Base-by-base conservation (phyloP, 2,329 filamentous ascomycete genomes). In the Arthrobotrys musiformis region DNA sequence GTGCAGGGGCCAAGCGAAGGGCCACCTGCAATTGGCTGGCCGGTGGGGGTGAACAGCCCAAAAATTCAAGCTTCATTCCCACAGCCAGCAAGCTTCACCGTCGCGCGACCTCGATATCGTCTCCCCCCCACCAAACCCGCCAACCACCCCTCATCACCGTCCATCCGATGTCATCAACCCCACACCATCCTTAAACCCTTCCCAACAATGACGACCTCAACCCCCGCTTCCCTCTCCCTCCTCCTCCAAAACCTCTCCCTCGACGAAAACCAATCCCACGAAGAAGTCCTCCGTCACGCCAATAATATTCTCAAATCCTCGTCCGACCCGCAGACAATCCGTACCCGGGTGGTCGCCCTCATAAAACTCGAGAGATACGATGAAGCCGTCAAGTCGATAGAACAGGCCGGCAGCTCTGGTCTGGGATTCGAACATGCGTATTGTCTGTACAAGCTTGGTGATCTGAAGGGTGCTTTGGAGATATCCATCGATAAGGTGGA, bases 291-390 rank as follows among this genome's bases (percentile, higher is more conserved):
- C 74, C 86, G 88, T 82, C 86, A 88, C 61, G 87, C 89, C 81
- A 89, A 89, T 81, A 87, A 88, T 46, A 87, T 89, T 60, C 84
- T 91, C 78, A 89, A 86, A 69, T 88, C 89, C 79, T 90, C 90
- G 81, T 83, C 83, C 64, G 87, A 90, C 79, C 74, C 87, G 50
- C 85, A 88, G 44, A 90, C 90, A 64, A 89, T 91, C 40, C 90
- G 91, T 82, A 90, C 90, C 37, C 90, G 91, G 77, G 87, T 91
- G 13, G 88, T 94, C 50, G 92, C 92, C 22, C 87, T 95, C 19
- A 86, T 95, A 79, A 93, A 93, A 82, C 88, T 95, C 80, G 93
- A 95, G 83, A 91, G 92, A 73, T 95, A 91, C 83, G 89, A 92
- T 70, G 92, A 95, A 83, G 92, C 91, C 52, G 85, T 93, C 56